These are phyloP conservation scores for Thraustochytrium sp. DNA, from an alignment of 352 stramenopile genomes.

Conservation along the genomic window DNA sequence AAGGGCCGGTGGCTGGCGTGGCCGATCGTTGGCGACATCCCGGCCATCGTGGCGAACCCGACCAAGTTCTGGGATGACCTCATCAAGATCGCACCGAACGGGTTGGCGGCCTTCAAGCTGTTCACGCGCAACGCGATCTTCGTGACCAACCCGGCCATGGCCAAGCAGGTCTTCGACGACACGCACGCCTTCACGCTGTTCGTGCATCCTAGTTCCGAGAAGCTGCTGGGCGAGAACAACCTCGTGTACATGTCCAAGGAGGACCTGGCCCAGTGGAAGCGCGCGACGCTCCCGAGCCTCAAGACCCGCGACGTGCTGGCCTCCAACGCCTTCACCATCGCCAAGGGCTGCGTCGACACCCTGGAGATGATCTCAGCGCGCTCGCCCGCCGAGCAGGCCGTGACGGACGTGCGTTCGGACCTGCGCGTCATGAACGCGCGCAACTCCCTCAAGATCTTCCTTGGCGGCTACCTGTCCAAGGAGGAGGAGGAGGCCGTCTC, in stretches of 20 bases:
- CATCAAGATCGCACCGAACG: background rate
- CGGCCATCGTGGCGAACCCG: background rate
- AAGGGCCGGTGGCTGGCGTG: background rate
- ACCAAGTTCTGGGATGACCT: slow-evolving; percentile 5
- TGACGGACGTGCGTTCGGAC: background rate
- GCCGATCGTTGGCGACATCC: background rate
- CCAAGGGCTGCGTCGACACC: background rate
- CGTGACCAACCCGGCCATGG: background rate
- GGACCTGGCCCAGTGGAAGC: background rate
- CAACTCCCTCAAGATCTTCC: background rate
- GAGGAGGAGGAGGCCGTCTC: background rate
- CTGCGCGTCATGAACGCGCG: slow-evolving; percentile 10
- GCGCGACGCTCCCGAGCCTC: background rate
- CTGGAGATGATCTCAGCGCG: background rate
- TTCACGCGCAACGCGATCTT: background rate
- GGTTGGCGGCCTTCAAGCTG: background rate
- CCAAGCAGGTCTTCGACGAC: slow-evolving; percentile 12
- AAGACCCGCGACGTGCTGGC: background rate
- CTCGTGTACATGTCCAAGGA: slow-evolving; percentile 8
- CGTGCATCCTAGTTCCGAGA: background rate
- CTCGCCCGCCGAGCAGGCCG: slow-evolving; percentile 1
- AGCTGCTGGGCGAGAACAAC: slow-evolving; percentile 8
- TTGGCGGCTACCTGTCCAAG: background rate
- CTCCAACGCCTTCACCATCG: background rate
- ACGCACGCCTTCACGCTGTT: background rate